Evolutionary conservation across 352 stramenopile genomes (phyloP), one percentile per base, ranked within the genome.

Genomic region (Pythium utonaiense): DNA sequence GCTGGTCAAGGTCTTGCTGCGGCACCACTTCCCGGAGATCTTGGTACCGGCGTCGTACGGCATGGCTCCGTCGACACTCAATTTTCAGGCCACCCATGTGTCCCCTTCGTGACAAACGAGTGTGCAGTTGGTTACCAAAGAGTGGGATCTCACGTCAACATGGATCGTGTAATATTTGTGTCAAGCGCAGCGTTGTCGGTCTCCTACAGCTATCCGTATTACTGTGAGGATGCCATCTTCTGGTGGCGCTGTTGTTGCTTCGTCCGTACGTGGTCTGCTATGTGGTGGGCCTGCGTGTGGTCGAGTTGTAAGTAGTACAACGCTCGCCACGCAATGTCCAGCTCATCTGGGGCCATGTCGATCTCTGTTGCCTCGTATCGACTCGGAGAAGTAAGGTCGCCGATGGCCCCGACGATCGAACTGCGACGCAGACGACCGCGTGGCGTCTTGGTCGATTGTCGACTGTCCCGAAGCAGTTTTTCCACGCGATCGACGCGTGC

Each of bases 1-100:
- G 51, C 56, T 93, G 52, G 81, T 87, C 40, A 89, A 90, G 61
- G 70, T 91, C 44, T 63, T 95, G 51, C 63, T 93, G 53, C 69
- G 68, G 16, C 71, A 84, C 48, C 77, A 93, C 53, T 93, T 91
- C 50, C 82, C 83, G 4, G 33, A 70, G 9, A 51, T 81, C 8
- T 34, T 1, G 2, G 38, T 92, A 13, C 80, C 83, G 6, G 45
- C 55, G 9, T 56, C 64, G 17, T 95, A 89, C 56, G 86, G 86
- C 49, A 83, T 90, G 64, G 86, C 86, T 40, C 86, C 86, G 9
- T 95, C 85, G 12, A 95, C 85, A 2, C 52, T 78, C 59, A 89
- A 91, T 51, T 85, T 78, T 28, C 57, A 68, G 7, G 3, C 17
- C 27, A 54, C 54, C 8, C 38, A 60, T n/a, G 4, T 14, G 12